These are phyloP conservation scores for Chaetomium globosum DNA, from an alignment of 2,329 filamentous ascomycete genomes.

Conservation along the genomic window DNA sequence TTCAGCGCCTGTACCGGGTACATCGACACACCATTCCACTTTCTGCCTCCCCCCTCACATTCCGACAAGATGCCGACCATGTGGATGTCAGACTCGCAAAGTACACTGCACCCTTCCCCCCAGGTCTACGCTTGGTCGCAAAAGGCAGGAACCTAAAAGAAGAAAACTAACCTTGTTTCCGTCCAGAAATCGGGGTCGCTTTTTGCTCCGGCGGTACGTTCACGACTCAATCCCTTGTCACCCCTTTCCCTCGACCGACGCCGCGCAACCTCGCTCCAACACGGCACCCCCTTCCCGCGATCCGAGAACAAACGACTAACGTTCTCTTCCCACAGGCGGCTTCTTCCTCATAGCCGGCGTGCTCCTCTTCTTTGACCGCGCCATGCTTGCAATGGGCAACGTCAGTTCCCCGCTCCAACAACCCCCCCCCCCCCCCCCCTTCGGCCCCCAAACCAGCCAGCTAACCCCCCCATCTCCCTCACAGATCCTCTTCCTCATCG, in stretches of 20 bases:
- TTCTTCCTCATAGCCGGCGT: conserved; percentile 95
- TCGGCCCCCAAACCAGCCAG: conserved; percentile 52
- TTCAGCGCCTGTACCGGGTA: no score
- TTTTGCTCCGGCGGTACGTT: conserved; percentile 96
- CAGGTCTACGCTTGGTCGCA: conserved; percentile 17
- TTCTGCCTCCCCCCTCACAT: background rate
- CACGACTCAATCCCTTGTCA: conserved; percentile 4
- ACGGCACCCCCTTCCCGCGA: conserved; percentile 14
- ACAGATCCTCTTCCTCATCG: conserved; percentile 96
- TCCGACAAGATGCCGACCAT: conserved; percentile 72
- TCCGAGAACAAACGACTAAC: conserved; percentile 32
- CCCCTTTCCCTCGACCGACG: background rate
- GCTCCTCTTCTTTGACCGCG: conserved; percentile 95
- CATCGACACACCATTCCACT: background rate
- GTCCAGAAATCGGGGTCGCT: conserved; percentile 86
- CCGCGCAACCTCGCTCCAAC: background rate
- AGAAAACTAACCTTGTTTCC: conserved; percentile 37
- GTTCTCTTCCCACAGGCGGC: conserved; percentile 63
- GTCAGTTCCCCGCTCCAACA: conserved; percentile 50
- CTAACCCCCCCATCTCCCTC: conserved; percentile 10
- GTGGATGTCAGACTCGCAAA: conserved; percentile 96
- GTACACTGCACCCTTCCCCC: conserved; percentile 51
- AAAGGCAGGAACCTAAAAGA: conserved; percentile 16
- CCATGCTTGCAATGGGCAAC: conserved; percentile 98
- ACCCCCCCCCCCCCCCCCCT: conserved; percentile 67